These are phyloP conservation scores for Botrytis galanthina DNA, from an alignment of 2,329 filamentous ascomycete genomes.

Conservation along the genomic window DNA sequence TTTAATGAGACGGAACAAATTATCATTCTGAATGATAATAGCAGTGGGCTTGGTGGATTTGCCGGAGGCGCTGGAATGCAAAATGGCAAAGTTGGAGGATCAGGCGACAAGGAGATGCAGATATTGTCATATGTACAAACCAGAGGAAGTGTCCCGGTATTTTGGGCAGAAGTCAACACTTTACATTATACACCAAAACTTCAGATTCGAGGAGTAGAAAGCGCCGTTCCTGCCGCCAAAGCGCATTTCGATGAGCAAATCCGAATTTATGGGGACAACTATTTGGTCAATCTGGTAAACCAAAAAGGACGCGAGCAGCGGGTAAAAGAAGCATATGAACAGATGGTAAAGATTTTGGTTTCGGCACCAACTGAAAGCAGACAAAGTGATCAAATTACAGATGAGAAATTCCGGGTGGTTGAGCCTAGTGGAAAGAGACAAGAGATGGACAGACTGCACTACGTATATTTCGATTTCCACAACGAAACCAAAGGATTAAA, in stretches of 20 bases:
- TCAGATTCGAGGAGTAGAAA: conserved; percentile 81
- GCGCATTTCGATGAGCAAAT: conserved; percentile 95
- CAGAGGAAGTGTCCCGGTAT: conserved; percentile 90
- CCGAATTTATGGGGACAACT: conserved; percentile 90
- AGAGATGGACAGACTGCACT: conserved; percentile 82
- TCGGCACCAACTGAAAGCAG: conserved; percentile 64
- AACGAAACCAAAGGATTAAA: conserved; percentile 93
- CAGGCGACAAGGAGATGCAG: conserved; percentile 72
- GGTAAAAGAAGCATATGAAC: conserved; percentile 91
- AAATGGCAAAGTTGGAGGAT: conserved; percentile 63
- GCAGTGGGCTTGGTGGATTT: conserved; percentile 74
- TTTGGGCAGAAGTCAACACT: conserved; percentile 94
- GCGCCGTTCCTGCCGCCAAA: conserved; percentile 72
- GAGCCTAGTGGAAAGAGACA: conserved; percentile 59
- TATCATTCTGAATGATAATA: conserved; percentile 80
- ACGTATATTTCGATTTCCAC: conserved; percentile 98
- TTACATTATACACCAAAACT: conserved; percentile 88
- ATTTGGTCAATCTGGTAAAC: conserved; percentile 95
- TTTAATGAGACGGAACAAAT: conserved; percentile 98
- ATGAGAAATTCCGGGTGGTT: conserved; percentile 79
- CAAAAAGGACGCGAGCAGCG: conserved; percentile 86
- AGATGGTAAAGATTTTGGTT: conserved; percentile 76
- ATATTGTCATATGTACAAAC: conserved; percentile 95
- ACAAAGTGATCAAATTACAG: conserved; percentile 62
- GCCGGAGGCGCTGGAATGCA: conserved; percentile 73